Percentiles rank a stretch among this genome's conserved stretches.
These are phyloP conservation scores for Venturia asperata DNA, from an alignment of 2,329 filamentous ascomycete genomes.

Conservation along the genomic window DNA sequence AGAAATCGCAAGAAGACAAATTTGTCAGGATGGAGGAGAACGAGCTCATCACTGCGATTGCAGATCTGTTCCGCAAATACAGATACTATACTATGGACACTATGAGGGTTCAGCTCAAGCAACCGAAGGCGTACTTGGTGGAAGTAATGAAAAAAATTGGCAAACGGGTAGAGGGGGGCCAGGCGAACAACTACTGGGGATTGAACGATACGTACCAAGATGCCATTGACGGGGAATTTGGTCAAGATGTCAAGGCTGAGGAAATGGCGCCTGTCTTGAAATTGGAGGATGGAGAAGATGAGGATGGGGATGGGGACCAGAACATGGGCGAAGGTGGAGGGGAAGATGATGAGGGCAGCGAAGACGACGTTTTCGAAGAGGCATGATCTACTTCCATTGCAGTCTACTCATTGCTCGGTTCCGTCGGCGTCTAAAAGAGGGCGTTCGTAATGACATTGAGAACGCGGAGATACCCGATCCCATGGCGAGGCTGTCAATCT, in stretches of 20 bases:
- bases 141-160: conserved; percentile 78
- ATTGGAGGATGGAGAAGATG: conserved; percentile 13
- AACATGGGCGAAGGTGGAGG: background rate
- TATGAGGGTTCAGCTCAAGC: conserved; percentile 66
- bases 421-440: background rate
- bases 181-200: conserved; percentile 80
- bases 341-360: background rate
- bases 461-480: background rate
- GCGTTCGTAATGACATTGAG: background rate
- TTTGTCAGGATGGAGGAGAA: conserved; percentile 82
- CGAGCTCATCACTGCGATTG: conserved; percentile 79
- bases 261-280: conserved; percentile 14
- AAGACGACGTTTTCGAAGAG: background rate
- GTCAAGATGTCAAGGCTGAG: conserved; percentile 8
- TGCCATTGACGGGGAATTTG: background rate
- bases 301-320: conserved; percentile 16
- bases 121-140: conserved; percentile 90
- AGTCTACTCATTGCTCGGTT: background rate
- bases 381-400: background rate
- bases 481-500: background rate
- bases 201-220: conserved; percentile 34
- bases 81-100: conserved; percentile 92
- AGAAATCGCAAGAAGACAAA: conserved; percentile 64
- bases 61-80: conserved; percentile 74
- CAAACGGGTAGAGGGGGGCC: conserved; percentile 71